A percentile compares a stretch with the other conserved stretches of the same genome.
phyloP scores from a whole-genome alignment of 2,329 filamentous ascomycete genomes.

The Sporothrix euskadiensis region DNA sequence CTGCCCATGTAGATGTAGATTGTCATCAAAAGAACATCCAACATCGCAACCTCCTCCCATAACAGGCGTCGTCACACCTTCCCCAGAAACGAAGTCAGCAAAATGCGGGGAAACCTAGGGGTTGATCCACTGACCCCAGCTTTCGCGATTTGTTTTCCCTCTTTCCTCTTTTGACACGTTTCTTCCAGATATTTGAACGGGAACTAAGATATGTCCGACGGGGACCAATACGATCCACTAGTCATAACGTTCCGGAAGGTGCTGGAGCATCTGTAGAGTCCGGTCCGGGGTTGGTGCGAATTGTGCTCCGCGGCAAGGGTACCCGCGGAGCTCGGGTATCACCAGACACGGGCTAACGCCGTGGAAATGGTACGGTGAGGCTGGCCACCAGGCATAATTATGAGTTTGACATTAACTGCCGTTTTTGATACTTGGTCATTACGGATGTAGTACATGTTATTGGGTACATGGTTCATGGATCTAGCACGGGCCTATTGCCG shows the following conservation, averaged over 20 bases:
- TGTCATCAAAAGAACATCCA: not conserved
- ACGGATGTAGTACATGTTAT: not conserved
- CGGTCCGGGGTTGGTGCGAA: not conserved
- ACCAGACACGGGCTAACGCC: not conserved
- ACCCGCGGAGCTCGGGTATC: conserved; percentile 7
- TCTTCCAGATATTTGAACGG: not conserved
- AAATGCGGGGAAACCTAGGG: not conserved
- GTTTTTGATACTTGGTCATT: not conserved
- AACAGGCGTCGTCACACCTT: not conserved
- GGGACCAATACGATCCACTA: too few relatives aligned
- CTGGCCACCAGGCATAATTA: not conserved
- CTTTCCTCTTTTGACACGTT: not conserved
- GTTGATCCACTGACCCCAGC: not conserved
- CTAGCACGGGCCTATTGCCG: not conserved
- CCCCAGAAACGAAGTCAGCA: not conserved
- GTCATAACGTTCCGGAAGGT: not conserved
- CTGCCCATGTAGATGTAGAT: not conserved
- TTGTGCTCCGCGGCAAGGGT: not conserved
- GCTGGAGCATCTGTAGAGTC: not conserved
- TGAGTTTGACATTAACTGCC: not conserved
- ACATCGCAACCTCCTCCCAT: not conserved
- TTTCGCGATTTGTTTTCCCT: not conserved
- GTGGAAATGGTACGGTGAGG: not conserved
- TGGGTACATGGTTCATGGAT: not conserved
- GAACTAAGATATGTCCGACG: not conserved